Conservation (phyloP, 1,284 basidiomycete species). For the Vanrija humicola region DNA sequence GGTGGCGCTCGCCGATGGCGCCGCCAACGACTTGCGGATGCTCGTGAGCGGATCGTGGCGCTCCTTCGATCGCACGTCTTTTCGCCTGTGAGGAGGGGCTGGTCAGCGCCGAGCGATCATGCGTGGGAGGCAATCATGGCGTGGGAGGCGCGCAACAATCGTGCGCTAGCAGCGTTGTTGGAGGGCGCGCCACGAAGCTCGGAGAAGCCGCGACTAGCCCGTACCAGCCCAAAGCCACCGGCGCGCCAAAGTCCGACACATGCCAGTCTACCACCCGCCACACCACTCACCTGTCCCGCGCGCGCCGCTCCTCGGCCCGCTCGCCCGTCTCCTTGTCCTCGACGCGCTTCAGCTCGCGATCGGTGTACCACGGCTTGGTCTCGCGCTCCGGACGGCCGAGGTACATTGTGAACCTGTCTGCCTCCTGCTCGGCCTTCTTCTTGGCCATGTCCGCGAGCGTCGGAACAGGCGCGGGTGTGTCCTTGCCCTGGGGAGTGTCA, state of each 20-base stretch:
- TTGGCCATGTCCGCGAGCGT: constrained; percentile 28
- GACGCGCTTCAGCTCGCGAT: constrained; percentile 38
- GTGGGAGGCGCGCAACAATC: neutral
- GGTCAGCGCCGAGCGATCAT: constrained; percentile 4
- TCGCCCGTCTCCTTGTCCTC: constrained; percentile 45
- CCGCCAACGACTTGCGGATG: constrained; percentile 23
- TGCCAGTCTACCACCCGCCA: neutral
- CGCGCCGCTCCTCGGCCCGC: constrained; percentile 38
- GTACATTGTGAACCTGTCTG: constrained; percentile 49
- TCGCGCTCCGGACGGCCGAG: constrained; percentile 47
- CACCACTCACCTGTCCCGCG: constrained; percentile 33
- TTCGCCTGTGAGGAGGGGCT: constrained; percentile 25
- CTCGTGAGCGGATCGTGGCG: constrained; percentile 43
- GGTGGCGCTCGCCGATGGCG: neutral
- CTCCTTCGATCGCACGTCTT: constrained; percentile 39
- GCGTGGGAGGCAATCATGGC: too few relatives aligned
- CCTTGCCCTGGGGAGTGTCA: neutral
- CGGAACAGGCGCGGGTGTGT: neutral
- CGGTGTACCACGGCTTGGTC: constrained; percentile 50
- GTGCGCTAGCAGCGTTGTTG: too few relatives aligned
- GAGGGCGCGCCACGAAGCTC: neutral
- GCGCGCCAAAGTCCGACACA: neutral
- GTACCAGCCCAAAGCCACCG: too few relatives aligned
- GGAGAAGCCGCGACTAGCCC: too few relatives aligned
- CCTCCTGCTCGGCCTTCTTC: constrained; percentile 38